phyloP scores from a whole-genome alignment of 768 basidiomycete genomes.

The Leccinellum albellum region DNA sequence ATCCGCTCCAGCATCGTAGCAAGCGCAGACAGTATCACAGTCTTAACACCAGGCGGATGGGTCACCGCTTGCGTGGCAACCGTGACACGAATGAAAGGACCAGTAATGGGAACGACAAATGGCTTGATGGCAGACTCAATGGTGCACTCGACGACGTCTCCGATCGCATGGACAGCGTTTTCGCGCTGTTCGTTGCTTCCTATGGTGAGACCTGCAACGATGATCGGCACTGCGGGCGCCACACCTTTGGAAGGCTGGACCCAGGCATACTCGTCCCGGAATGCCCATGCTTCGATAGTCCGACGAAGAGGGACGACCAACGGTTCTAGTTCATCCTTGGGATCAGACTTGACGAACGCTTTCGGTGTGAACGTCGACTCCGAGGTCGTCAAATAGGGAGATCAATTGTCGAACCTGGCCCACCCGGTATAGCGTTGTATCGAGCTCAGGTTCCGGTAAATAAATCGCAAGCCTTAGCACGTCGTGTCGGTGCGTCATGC shows the following conservation, averaged over 20 bases:
- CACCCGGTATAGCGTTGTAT: slow-evolving; percentile 79
- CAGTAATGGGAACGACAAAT: slow-evolving; percentile 92
- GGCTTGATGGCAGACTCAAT: slow-evolving; percentile 83
- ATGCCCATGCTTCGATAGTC: slow-evolving; percentile 83
- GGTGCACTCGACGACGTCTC: slow-evolving; percentile 90
- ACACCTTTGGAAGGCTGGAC: slow-evolving; percentile 79
- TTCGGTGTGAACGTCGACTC: slow-evolving; percentile 74
- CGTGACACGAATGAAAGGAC: slow-evolving; percentile 93
- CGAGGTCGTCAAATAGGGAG: slow-evolving; percentile 73
- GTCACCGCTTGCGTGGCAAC: slow-evolving; percentile 86
- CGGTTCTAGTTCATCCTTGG: slow-evolving; percentile 90
- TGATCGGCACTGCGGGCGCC: slow-evolving; percentile 77
- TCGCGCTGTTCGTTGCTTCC: slow-evolving; percentile 95
- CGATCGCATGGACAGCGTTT: slow-evolving; percentile 91
- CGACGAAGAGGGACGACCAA: slow-evolving; percentile 86
- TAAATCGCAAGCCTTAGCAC: slow-evolving; percentile 74
- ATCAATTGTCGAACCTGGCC: slow-evolving; percentile 94
- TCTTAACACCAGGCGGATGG: slow-evolving; percentile 93
- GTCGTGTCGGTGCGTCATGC: slow-evolving; percentile 63
- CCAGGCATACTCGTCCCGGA: slow-evolving; percentile 78
- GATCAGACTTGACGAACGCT: slow-evolving; percentile 84
- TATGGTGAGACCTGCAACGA: slow-evolving; percentile 88
- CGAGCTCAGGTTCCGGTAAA: slow-evolving; percentile 80
- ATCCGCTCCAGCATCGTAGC: slow-evolving; percentile 82
- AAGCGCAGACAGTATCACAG: slow-evolving; percentile 83